Evolutionary conservation across 108 stramenopile genomes (phyloP).

Genomic region (Epithemia pelagica): DNA sequence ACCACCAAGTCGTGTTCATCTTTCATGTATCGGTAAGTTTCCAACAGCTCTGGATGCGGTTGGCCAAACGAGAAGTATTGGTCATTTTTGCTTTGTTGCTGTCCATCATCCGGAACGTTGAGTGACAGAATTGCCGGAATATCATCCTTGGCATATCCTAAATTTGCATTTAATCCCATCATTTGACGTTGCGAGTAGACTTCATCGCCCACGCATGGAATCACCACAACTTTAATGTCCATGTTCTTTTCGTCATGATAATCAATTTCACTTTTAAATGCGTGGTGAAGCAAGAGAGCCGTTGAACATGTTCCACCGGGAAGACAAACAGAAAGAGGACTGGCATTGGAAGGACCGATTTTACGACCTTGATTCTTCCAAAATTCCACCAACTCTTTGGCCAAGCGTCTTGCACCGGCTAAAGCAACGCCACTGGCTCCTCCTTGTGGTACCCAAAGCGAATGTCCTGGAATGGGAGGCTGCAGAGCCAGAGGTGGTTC

Average conservation of each 20-base stretch:
- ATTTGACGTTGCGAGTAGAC: slow-evolving; percentile 74
- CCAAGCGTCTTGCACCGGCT: slow-evolving; percentile 31
- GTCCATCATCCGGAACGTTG: no score
- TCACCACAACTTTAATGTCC: slow-evolving; percentile 73
- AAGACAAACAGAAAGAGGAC: slow-evolving; percentile 56
- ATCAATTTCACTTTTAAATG: slow-evolving; percentile 19
- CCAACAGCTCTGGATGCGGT: slow-evolving; percentile 45
- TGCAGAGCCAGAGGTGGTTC: slow-evolving; percentile 44
- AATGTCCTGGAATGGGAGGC: slow-evolving; percentile 49
- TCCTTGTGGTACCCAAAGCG: slow-evolving; percentile 78
- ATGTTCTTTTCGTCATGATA: slow-evolving; percentile 14
- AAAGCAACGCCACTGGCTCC: slow-evolving; percentile 50
- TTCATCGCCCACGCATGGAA: slow-evolving; percentile 81
- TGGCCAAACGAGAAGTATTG: slow-evolving; percentile 68
- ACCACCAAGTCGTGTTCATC: slow-evolving; percentile 46
- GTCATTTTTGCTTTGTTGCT: not conserved
- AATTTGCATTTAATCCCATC: slow-evolving; percentile 39
- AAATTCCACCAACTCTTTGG: slow-evolving; percentile 34
- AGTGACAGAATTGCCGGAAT: slow-evolving; percentile 47
- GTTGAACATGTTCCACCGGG: slow-evolving; percentile 85
- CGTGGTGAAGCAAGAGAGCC: slow-evolving; percentile 54
- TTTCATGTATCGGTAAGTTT: slow-evolving; percentile 60
- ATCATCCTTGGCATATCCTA: slow-evolving; percentile 24
- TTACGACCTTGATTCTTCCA: slow-evolving; percentile 42
- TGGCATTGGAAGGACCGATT: no score